Conservation (phyloP, 306 rosid species). For the Glycine latifolia region DNA sequence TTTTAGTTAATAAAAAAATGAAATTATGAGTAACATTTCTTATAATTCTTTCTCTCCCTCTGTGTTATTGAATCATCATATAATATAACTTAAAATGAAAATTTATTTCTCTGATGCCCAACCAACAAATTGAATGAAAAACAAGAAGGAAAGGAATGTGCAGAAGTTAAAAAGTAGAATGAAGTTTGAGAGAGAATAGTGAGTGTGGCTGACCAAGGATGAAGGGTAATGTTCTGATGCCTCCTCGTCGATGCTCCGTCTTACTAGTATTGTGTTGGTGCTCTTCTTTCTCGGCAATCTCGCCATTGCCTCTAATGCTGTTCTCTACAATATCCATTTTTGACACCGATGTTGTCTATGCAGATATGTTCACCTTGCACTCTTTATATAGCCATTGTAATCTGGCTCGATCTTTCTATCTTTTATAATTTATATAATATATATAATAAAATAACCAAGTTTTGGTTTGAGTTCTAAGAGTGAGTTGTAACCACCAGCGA, state of each 20-base stretch:
- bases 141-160: neutral
- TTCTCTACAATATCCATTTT: conserved; percentile 35
- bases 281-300: conserved; percentile 33
- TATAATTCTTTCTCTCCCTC: too few species aligned
- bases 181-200: too few species aligned
- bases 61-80: too few species aligned
- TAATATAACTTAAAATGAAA: neutral
- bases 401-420: neutral
- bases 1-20: neutral
- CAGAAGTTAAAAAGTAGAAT: neutral
- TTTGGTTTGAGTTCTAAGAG: too few species aligned
- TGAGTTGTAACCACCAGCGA: too few species aligned
- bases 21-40: too few species aligned
- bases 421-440: too few species aligned
- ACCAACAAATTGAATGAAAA: neutral
- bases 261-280: neutral
- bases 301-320: conserved; percentile 24
- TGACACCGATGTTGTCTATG: conserved; percentile 16
- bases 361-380: neutral
- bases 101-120: neutral
- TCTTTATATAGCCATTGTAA: neutral
- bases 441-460: too few species aligned
- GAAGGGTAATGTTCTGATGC: conserved; percentile 66
- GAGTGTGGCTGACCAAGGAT: conserved; percentile 51
- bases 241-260: conserved; percentile 54